Evolutionary conservation across 345 rosid species (phyloP).

Genomic region (Hibiscus syriacus): DNA sequence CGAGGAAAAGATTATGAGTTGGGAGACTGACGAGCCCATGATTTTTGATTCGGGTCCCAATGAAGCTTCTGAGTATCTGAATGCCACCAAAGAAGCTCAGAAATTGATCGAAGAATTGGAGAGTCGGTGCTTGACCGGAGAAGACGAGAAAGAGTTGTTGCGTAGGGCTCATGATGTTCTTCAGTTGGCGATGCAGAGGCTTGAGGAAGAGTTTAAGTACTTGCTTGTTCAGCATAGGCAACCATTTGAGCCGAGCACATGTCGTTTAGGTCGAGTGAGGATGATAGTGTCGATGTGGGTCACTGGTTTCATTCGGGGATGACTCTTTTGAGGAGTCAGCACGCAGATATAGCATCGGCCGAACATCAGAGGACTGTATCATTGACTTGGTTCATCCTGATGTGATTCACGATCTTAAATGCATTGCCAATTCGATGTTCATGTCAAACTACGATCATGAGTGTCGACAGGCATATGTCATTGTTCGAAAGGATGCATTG

Average conservation of each 20-base stretch:
- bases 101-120: constrained; percentile 53
- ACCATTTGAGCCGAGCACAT: constrained; percentile 57
- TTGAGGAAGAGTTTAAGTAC: constrained; percentile 77
- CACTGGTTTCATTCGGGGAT: constrained; percentile 43
- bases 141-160: constrained; percentile 32
- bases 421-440: constrained; percentile 63
- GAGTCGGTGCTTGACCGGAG: constrained; percentile 15
- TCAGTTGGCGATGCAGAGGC: constrained; percentile 78
- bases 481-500: constrained; percentile 58
- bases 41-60: constrained; percentile 59
- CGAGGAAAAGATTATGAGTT: constrained; percentile 57
- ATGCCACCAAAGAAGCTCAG: constrained; percentile 49
- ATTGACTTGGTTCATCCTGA: constrained; percentile 66
- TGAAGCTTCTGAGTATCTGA: constrained; percentile 43
- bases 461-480: constrained; percentile 60
- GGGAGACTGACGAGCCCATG: constrained; percentile 70
- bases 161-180: constrained; percentile 69
- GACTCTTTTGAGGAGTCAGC: constrained; percentile 51
- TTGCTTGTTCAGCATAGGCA: constrained; percentile 58
- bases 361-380: constrained; percentile 39
- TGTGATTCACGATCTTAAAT: constrained; percentile 52
- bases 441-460: constrained; percentile 56
- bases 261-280: constrained; percentile 66
- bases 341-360: constrained; percentile 44
- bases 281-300: constrained; percentile 41